These are phyloP conservation scores for Boletus tylopilopsis DNA, from an alignment of 768 basidiomycete genomes.

Conservation along the genomic window DNA sequence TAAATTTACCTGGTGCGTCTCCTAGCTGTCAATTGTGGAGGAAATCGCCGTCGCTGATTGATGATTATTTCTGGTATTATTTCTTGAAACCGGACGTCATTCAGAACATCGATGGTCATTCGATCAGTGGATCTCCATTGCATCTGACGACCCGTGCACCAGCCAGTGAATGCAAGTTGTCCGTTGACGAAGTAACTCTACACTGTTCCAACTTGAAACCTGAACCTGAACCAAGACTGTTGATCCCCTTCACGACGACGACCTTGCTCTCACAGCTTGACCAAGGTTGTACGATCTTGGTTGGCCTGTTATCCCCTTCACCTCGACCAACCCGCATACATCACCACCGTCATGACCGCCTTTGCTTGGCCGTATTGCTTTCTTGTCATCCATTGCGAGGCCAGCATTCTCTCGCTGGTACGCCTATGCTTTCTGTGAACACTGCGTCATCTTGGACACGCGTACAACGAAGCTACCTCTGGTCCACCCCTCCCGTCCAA, in stretches of 20 bases:
- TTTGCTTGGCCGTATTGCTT: not conserved
- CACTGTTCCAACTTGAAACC: not conserved
- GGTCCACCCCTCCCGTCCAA: not conserved
- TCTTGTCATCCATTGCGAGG: not conserved
- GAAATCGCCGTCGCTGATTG: not conserved
- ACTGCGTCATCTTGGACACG: not conserved
- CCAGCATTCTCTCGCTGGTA: not conserved
- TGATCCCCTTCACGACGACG: not conserved
- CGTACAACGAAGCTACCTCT: not conserved
- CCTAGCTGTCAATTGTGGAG: not conserved
- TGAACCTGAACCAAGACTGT: not conserved
- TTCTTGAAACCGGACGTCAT: not conserved
- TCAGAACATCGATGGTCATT: not conserved
- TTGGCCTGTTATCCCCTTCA: not conserved
- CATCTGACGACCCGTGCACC: too few relatives aligned
- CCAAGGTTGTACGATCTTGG: not conserved
- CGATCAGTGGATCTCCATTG: not conserved
- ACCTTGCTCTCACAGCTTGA: not conserved
- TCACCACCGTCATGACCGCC: not conserved
- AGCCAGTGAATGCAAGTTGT: not conserved
- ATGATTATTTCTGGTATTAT: not conserved
- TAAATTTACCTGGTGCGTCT: constrained; percentile 9
- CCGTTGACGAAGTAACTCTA: not conserved
- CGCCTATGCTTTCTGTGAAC: not conserved
- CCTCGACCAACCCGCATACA: not conserved